phyloP scores from a whole-genome alignment of 225 moss, liverwort and hornwort genomes.

The Physcomitrellopsis africana region DNA sequence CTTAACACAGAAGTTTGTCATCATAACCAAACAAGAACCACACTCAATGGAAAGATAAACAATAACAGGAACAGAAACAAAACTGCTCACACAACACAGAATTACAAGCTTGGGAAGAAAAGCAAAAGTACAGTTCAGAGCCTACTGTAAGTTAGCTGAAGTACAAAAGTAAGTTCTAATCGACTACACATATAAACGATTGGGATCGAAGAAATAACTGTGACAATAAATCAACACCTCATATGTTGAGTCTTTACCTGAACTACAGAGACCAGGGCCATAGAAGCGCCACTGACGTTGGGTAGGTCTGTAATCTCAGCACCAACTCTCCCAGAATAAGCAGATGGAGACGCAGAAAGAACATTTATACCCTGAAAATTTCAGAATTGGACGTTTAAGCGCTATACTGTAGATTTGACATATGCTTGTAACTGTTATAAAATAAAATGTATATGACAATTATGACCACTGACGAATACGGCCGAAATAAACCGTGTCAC shows the following conservation, averaged over 20 bases:
- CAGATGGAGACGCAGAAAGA: conserved; percentile 79
- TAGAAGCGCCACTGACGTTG: conserved; percentile 73
- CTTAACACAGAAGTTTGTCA: not conserved
- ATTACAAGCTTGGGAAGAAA: not conserved
- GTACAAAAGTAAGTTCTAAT: conserved; percentile 3
- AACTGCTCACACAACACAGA: not conserved
- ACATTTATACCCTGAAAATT: conserved; percentile 69
- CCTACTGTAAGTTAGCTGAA: not conserved
- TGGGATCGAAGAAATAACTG: conserved; percentile 9
- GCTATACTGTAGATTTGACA: conserved; percentile 6
- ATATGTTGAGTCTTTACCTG: conserved; percentile 55
- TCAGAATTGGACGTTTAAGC: not conserved
- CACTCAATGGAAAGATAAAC: not conserved
- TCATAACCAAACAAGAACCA: conserved; percentile 23
- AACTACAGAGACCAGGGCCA: conserved; percentile 78
- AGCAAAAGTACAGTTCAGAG: not conserved
- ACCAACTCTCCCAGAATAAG: conserved; percentile 78
- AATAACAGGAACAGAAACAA: not conserved
- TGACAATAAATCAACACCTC: not conserved
- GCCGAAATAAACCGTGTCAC: conserved; percentile 5
- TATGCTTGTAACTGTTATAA: not conserved
- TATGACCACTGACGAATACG: conserved; percentile 1
- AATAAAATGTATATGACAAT: not conserved
- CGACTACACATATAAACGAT: conserved; percentile 9
- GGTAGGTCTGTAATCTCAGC: conserved; percentile 70